Base-by-base conservation (phyloP, 2,329 filamentous ascomycete genomes). In the Calonectria fujianensis region DNA sequence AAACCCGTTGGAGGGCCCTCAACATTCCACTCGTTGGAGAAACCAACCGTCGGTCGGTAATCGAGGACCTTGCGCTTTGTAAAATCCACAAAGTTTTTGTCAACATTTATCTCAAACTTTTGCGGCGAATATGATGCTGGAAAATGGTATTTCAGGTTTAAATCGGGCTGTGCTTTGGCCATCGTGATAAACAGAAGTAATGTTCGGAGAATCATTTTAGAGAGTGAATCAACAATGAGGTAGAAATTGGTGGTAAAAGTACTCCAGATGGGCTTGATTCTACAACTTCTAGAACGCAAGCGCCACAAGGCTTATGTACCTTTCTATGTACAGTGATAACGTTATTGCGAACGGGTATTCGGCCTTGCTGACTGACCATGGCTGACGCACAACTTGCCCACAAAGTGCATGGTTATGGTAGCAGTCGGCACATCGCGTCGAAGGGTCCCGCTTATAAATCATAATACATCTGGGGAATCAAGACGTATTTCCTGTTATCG, bases 191-290 rank as follows among this genome's bases (percentile, higher is more conserved):
- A 57, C 11, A 57, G 4, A 16, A 57, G 52, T 5, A 57, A 31
- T 7, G 52, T 20, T n/a, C 9, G 29, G 9, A 57, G 16, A 57
- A 57, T 31, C 52, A 57, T 57, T 11, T n/a, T 57, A 11, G 45
- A 11, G 45, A 48, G 11, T 24, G 18, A n/a, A 57, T 29, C 3
- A 4, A 32, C 27, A 11, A 6, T 14, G 3, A 13, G 31, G 24
- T 14, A 5, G 5, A 16, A 37, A 9, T 45, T 20, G 32, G 4
- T 3, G 31, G n/a, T 18, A 10, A 20, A 32, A 54, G 3, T 7
- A 2, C 10, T 3, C 2, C 2, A 27, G 11, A 24, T 16, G 5
- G 4, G 3, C 2, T 18, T 18, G 0, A 10, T 4, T 20, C n/a
- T 41, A 0, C 3, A 63, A 29, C 5, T 9, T 41, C 2, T 6